These are phyloP conservation scores for Collybia mongolica DNA, from an alignment of 768 basidiomycete species.

Conservation along the genomic window DNA sequence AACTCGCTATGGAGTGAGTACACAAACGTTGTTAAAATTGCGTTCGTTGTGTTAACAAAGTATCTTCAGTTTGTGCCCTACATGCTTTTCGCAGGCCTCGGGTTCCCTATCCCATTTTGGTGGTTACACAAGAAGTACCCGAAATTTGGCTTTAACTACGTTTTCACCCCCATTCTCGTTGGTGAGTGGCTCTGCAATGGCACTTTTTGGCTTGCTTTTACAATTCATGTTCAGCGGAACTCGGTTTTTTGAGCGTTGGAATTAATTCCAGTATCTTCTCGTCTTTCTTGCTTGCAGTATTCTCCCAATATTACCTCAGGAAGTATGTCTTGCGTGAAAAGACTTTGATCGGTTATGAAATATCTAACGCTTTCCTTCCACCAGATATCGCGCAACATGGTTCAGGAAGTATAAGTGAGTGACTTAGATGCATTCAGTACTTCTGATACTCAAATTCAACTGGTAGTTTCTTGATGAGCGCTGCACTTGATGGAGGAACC, in stretches of 20 bases:
- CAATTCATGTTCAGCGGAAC: not conserved
- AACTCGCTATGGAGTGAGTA: slow-evolving; percentile 39
- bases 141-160: slow-evolving; percentile 41
- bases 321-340: not conserved
- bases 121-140: slow-evolving; percentile 45
- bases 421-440: too few relatives aligned
- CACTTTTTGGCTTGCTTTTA: not conserved
- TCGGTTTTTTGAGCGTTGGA: not conserved
- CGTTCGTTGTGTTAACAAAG: slow-evolving; percentile 4
- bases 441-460: slow-evolving; percentile 4
- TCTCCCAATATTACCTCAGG: slow-evolving; percentile 7
- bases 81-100: slow-evolving; percentile 44
- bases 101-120: slow-evolving; percentile 53
- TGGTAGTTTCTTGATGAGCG: slow-evolving; percentile 41
- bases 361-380: not conserved
- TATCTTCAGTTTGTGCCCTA: slow-evolving; percentile 37
- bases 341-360: not conserved
- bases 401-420: slow-evolving; percentile 47
- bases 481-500: slow-evolving; percentile 53
- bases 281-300: not conserved
- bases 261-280: slow-evolving; percentile 3
- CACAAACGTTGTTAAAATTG: not conserved
- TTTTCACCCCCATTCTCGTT: slow-evolving; percentile 36
- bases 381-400: slow-evolving; percentile 38
- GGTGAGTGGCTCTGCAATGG: slow-evolving; percentile 26